phyloP scores from a whole-genome alignment of 164 flowering plant species.

The Umbilicus rupestris region DNA sequence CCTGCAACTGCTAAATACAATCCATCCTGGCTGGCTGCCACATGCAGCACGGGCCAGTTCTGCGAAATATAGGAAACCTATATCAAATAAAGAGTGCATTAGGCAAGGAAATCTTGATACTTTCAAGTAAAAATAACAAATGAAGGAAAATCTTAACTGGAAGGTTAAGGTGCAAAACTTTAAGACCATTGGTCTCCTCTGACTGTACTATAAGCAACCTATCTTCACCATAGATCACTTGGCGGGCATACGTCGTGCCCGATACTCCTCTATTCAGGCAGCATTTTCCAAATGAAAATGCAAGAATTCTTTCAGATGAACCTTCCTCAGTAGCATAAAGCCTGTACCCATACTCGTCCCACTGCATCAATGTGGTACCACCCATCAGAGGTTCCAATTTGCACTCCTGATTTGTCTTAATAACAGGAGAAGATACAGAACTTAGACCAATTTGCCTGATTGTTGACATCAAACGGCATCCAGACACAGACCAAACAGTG shows the following conservation, averaged over 20 bases:
- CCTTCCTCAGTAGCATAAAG: conserved; percentile 83
- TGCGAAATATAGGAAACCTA: conserved; percentile 95
- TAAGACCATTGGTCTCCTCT: conserved; percentile 88
- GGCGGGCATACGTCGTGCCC: conserved; percentile 71
- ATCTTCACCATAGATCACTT: conserved; percentile 92
- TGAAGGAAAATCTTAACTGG: conserved; percentile 54
- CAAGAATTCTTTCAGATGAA: conserved; percentile 67
- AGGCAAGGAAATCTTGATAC: conserved; percentile 10
- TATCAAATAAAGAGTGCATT: conserved; percentile 13
- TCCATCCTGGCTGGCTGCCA: conserved; percentile 90
- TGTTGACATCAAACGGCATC: conserved; percentile 96
- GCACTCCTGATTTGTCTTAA: conserved; percentile 57
- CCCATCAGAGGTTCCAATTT: conserved; percentile 82
- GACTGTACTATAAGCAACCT: conserved; percentile 86
- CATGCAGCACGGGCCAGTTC: conserved; percentile 96
- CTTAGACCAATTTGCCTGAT: conserved; percentile 85
- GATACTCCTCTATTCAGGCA: conserved; percentile 89
- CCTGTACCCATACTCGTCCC: conserved; percentile 96
- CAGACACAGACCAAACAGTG: conserved; percentile 95
- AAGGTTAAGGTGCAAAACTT: conserved; percentile 79
- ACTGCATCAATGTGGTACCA: conserved; percentile 77
- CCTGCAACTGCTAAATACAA: conserved; percentile 96
- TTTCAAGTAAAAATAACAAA: neutral
- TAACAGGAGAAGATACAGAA: conserved; percentile 81
- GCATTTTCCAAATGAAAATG: conserved; percentile 94